Conservation (phyloP, 2,329 filamentous ascomycete genomes). For the Colletotrichum viniferum region DNA sequence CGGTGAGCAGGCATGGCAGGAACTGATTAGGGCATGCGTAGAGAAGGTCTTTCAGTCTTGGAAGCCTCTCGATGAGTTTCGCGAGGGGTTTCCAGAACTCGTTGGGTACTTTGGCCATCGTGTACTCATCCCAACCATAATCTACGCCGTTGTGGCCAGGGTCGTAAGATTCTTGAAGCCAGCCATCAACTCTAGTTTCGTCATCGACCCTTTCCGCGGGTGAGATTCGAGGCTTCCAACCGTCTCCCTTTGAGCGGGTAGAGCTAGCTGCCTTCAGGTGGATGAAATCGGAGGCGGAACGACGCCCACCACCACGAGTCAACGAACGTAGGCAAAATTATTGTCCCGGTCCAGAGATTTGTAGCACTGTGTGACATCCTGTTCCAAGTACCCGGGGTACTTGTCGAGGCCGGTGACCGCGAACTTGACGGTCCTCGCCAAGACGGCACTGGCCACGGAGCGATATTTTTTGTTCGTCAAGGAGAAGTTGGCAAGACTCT, state of each 20-base stretch:
- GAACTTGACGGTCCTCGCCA: background rate
- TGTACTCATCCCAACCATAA: background rate
- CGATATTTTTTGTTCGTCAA: background rate
- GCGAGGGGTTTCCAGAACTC: background rate
- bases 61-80: background rate
- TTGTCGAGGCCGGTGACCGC: background rate
- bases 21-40: background rate
- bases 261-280: background rate
- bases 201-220: background rate
- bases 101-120: background rate
- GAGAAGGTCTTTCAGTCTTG: background rate
- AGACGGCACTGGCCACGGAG: background rate
- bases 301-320: background rate
- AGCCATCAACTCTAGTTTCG: background rate
- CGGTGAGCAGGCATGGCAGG: background rate
- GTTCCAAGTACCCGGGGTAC: background rate
- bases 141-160: accelerated
- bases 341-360: background rate
- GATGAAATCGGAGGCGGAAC: background rate
- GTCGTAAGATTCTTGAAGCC: background rate
- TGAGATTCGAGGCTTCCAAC: background rate
- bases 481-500: background rate
- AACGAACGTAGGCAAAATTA: background rate
- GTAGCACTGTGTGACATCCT: background rate
- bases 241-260: background rate